Conservation (phyloP, 108 stramenopile species). For the Parietichytrium sp. region DNA sequence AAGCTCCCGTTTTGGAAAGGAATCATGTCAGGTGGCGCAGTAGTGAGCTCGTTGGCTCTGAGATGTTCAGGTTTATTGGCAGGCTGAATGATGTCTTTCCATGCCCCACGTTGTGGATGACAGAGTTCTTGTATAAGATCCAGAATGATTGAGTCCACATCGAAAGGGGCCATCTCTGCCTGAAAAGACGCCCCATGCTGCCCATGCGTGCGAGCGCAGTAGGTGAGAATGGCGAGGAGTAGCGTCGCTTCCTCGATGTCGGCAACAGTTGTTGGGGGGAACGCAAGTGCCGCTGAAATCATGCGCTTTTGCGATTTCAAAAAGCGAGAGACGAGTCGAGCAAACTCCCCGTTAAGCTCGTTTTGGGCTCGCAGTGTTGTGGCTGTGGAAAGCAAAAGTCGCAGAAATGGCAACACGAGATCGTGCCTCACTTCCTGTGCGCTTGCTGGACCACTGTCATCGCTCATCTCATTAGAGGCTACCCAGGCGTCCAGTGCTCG, state of each 20-base stretch:
- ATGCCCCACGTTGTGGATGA: slow-evolving; percentile 14
- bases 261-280: neutral
- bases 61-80: neutral
- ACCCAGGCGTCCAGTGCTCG: slow-evolving; percentile 32
- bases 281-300: neutral
- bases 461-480: neutral
- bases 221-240: neutral
- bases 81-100: neutral
- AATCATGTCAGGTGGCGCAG: neutral
- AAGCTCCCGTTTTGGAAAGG: neutral
- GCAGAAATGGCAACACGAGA: slow-evolving; percentile 1
- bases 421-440: slow-evolving; percentile 19
- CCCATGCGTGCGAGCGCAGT: neutral
- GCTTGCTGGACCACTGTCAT: neutral
- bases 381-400: neutral
- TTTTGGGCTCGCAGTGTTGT: slow-evolving; percentile 1
- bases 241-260: slow-evolving; percentile 30
- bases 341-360: neutral
- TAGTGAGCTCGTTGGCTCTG: neutral
- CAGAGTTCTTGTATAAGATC: slow-evolving; percentile 23
- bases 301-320: neutral
- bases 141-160: neutral
- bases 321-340: neutral
- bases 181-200: too few species aligned
- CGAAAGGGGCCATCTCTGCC: too few species aligned